Evolutionary conservation across 2,329 filamentous ascomycete species (phyloP).

Genomic region (Colletotrichum lentis): DNA sequence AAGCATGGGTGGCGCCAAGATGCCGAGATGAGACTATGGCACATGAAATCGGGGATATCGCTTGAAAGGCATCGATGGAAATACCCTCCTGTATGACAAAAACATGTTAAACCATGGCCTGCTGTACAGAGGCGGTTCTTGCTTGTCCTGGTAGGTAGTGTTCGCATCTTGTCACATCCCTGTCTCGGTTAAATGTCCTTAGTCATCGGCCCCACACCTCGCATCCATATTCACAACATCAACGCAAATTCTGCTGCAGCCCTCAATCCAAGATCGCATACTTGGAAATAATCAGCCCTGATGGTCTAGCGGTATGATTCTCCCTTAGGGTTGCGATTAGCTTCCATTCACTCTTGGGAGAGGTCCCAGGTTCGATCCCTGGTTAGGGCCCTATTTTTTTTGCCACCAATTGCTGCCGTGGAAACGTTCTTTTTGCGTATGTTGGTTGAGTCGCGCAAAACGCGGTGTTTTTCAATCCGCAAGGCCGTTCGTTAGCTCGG

Average conservation of each 20-base stretch:
- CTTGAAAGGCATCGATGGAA: not conserved
- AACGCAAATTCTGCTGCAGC: rapidly evolving
- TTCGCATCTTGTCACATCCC: slow-evolving; percentile 3
- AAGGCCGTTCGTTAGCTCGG: not conserved
- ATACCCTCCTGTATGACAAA: not conserved
- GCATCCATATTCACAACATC: not conserved
- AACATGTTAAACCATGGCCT: not conserved
- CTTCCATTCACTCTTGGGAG: too few species aligned
- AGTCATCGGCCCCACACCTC: not conserved
- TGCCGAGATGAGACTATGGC: not conserved
- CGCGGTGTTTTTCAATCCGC: not conserved
- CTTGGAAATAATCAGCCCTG: slow-evolving; percentile 10
- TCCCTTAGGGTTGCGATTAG: slow-evolving; percentile 25
- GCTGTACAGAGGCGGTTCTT: not conserved
- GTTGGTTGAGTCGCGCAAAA: not conserved
- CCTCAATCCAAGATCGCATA: rapidly evolving
- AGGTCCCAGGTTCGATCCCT: slow-evolving; percentile 36
- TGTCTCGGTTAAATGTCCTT: slow-evolving; percentile 11
- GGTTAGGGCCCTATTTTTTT: slow-evolving; percentile 22
- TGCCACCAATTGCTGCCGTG: not conserved
- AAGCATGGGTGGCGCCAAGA: too few species aligned
- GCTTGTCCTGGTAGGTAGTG: not conserved
- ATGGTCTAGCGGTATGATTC: slow-evolving; percentile 38
- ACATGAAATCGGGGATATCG: not conserved
- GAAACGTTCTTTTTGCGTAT: rapidly evolving